Conservation (phyloP, 768 basidiomycete genomes). For the Rhodocollybia butyracea region DNA sequence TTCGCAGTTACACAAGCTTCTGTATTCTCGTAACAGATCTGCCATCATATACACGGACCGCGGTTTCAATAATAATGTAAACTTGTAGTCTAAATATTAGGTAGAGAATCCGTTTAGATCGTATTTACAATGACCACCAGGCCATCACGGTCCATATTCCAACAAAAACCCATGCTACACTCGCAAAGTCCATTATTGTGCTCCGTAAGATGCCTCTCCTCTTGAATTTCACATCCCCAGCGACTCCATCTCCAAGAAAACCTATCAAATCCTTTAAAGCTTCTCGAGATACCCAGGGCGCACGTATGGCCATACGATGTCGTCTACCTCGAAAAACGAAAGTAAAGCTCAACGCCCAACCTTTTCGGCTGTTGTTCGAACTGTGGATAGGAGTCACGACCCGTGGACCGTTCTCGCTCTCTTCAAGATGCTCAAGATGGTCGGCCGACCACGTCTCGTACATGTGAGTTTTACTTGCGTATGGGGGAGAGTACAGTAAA, state of each 20-base stretch:
- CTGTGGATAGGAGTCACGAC: slow-evolving; percentile 16
- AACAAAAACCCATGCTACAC: slow-evolving; percentile 34
- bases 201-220: slow-evolving; percentile 30
- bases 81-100: not conserved
- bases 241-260: slow-evolving; percentile 14
- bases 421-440: slow-evolving; percentile 12
- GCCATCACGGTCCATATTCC: slow-evolving; percentile 34
- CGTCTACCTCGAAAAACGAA: slow-evolving; percentile 55
- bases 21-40: slow-evolving; percentile 4
- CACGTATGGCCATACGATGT: slow-evolving; percentile 46
- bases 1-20: slow-evolving; percentile 16
- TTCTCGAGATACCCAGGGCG: slow-evolving; percentile 31
- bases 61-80: too few species aligned
- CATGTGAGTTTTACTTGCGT: slow-evolving; percentile 35
- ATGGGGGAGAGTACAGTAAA: slow-evolving; percentile 47
- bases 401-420: slow-evolving; percentile 16
- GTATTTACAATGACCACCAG: slow-evolving; percentile 29
- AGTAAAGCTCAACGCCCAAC: slow-evolving; percentile 44
- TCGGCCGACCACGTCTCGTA: slow-evolving; percentile 35
- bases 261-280: slow-evolving; percentile 12
- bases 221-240: slow-evolving; percentile 11
- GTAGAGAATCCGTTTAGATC: not conserved
- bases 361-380: not conserved
- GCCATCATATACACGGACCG: too few species aligned
- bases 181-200: slow-evolving; percentile 36